Conservation (phyloP, 176 grass and related monocot genomes). For the Poa pratensis region DNA sequence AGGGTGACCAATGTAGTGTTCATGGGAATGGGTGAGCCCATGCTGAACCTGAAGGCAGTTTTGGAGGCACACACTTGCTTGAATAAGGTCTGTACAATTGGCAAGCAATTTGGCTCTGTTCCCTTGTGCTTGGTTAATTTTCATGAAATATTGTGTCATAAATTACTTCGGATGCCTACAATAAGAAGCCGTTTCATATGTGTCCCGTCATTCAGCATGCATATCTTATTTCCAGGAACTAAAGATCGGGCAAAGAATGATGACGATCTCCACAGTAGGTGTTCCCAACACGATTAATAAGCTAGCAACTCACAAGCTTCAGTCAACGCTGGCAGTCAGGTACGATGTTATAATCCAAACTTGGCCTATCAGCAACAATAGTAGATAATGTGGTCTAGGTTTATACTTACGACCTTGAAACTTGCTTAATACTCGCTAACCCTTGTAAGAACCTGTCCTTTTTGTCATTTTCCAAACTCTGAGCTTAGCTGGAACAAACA, state of each 20-base stretch:
- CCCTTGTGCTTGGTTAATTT: not conserved
- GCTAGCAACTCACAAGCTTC: constrained; percentile 87
- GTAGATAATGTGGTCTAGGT: not conserved
- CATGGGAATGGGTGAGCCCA: constrained; percentile 99
- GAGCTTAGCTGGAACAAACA: not conserved
- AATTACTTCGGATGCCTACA: not conserved
- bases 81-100: constrained; percentile 66
- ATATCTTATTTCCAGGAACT: constrained; percentile 58
- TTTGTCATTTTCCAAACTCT: not conserved
- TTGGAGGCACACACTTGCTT: constrained; percentile 80
- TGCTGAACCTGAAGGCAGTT: constrained; percentile 95
- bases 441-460: not conserved
- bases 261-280: constrained; percentile 96
- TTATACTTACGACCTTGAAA: not conserved
- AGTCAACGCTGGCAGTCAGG: constrained; percentile 96
- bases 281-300: constrained; percentile 94
- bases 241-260: constrained; percentile 98
- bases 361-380: not conserved
- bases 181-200: not conserved
- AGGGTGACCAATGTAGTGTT: constrained; percentile 97
- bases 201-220: not conserved
- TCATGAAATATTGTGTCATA: not conserved
- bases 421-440: not conserved
- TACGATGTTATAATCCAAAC: constrained; percentile 2
- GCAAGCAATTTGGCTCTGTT: not conserved